These are phyloP conservation scores for Boletus reticulatus DNA, from an alignment of 768 basidiomycete genomes.

Conservation along the genomic window DNA sequence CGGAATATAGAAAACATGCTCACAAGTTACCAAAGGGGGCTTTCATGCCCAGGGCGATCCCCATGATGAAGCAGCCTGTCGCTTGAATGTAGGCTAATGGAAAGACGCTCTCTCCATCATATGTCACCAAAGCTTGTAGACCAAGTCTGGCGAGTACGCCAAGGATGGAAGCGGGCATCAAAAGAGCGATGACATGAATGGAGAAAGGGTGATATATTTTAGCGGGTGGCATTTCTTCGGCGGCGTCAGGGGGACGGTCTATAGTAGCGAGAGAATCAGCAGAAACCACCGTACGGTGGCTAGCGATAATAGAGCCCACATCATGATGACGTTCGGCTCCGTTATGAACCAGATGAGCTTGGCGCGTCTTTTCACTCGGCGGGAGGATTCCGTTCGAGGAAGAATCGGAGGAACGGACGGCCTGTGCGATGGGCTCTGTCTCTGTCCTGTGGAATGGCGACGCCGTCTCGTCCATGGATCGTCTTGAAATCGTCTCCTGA, in stretches of 20 bases:
- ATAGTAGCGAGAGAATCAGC: slow-evolving; percentile 41
- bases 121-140: slow-evolving; percentile 67
- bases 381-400: neutral
- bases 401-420: neutral
- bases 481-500: too few relatives aligned
- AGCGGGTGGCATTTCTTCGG: slow-evolving; percentile 30
- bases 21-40: slow-evolving; percentile 74
- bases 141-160: slow-evolving; percentile 86
- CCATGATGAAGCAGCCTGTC: slow-evolving; percentile 91
- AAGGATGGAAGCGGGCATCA: slow-evolving; percentile 80
- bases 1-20: slow-evolving; percentile 30
- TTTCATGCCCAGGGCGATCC: slow-evolving; percentile 67
- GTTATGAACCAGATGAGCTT: neutral
- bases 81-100: slow-evolving; percentile 83
- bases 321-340: slow-evolving; percentile 19
- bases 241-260: slow-evolving; percentile 39
- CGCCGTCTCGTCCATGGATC: slow-evolving; percentile 2
- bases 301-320: slow-evolving; percentile 35
- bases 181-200: slow-evolving; percentile 61
- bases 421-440: neutral
- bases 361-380: neutral
- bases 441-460: neutral
- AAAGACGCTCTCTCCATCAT: slow-evolving; percentile 75
- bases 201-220: slow-evolving; percentile 54
- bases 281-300: slow-evolving; percentile 30